Evolutionary conservation across 176 grass and related monocot genomes (phyloP).

Genomic region (Aegilops bicornis): DNA sequence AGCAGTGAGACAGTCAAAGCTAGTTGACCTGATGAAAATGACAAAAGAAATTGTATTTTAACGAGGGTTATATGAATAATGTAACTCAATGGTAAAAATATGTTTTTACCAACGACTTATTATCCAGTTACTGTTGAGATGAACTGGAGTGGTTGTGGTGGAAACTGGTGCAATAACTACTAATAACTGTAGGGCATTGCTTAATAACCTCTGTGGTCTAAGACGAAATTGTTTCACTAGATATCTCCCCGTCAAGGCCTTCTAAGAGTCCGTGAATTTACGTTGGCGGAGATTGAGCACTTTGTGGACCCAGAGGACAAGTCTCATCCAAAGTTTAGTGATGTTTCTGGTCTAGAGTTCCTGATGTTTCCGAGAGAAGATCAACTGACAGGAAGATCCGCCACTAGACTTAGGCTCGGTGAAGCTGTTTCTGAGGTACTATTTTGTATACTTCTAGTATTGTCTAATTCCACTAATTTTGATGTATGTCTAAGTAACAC

Average conservation of each 20-base stretch:
- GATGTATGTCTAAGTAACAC: slow-evolving; percentile 9
- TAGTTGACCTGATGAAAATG: not conserved
- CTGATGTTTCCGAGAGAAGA: slow-evolving; percentile 88
- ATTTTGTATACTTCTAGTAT: slow-evolving; percentile 2
- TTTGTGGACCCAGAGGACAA: slow-evolving; percentile 98
- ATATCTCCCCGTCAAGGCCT: slow-evolving; percentile 97
- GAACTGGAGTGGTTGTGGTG: not conserved
- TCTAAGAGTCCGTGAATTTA: slow-evolving; percentile 90
- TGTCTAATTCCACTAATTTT: not conserved
- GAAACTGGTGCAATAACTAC: not conserved
- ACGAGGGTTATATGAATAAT: not conserved
- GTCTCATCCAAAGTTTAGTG: slow-evolving; percentile 86
- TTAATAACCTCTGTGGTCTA: slow-evolving; percentile 19
- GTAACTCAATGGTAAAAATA: not conserved
- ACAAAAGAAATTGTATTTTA: not conserved
- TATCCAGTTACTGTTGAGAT: not conserved
- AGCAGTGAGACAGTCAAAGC: not conserved
- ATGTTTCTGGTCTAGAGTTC: slow-evolving; percentile 73
- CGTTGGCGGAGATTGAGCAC: slow-evolving; percentile 91
- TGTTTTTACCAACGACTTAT: not conserved
- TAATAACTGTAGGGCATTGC: not conserved
- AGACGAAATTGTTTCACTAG: slow-evolving; percentile 38
- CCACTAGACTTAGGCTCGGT: slow-evolving; percentile 42
- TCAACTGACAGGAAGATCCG: slow-evolving; percentile 62
- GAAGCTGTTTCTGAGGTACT: slow-evolving; percentile 72